Evolutionary conservation across 192 early-diverging fungal species (phyloP).

Genomic region (Jimgerdemannia lactiflua): DNA sequence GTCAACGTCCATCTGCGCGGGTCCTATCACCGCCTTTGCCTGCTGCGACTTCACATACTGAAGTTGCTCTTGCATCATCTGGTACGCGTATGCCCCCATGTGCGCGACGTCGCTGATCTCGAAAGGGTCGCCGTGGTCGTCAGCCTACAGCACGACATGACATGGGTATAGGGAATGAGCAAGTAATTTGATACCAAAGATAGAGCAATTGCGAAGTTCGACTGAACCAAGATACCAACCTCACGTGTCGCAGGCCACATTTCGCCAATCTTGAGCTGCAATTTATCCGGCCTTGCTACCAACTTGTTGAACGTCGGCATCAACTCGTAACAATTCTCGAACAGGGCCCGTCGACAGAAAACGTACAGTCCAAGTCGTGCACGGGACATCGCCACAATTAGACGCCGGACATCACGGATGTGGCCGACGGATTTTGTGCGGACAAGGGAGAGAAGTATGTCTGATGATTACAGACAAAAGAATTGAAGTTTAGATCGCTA

Average conservation of each 20-base stretch:
- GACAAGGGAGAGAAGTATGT: constrained; percentile 91
- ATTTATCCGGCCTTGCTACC: constrained; percentile 57
- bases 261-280: constrained; percentile 57
- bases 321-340: constrained; percentile 84
- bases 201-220: not conserved
- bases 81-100: constrained; percentile 60
- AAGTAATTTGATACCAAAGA: not conserved
- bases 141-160: constrained; percentile 17
- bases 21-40: not conserved
- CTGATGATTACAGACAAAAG: constrained; percentile 21
- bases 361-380: constrained; percentile 94
- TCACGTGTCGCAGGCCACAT: constrained; percentile 8
- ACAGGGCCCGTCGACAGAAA: constrained; percentile 74
- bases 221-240: not conserved
- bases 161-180: constrained; percentile 19
- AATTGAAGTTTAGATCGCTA: not conserved
- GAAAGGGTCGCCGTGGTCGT: constrained; percentile 32
- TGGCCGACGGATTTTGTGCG: constrained; percentile 89
- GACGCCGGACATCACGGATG: constrained; percentile 86
- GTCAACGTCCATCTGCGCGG: constrained; percentile 1
- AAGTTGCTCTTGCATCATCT: constrained; percentile 66
- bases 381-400: constrained; percentile 93
- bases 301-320: constrained; percentile 62
- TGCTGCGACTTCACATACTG: constrained; percentile 47
- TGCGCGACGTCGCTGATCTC: constrained; percentile 50